Conservation (phyloP, 495 filamentous ascomycete genomes). For the Podospora fimiseda region DNA sequence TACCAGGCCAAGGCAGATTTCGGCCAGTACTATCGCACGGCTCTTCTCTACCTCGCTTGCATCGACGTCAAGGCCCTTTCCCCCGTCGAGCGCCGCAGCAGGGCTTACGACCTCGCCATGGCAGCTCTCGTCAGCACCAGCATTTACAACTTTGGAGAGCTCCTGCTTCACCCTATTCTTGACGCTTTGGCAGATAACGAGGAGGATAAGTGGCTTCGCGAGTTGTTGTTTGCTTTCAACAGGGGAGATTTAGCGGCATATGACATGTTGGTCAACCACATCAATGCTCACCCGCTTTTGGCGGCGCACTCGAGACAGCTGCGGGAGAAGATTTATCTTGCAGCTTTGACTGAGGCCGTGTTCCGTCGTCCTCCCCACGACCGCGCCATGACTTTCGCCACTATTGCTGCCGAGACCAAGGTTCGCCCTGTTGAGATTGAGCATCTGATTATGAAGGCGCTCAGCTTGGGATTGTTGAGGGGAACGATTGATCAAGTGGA, state of each 20-base stretch:
- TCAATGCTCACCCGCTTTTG: slow-evolving; percentile 71
- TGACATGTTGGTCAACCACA: slow-evolving; percentile 69
- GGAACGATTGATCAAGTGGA: slow-evolving; percentile 97
- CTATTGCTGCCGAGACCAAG: slow-evolving; percentile 87
- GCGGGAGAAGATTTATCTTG: slow-evolving; percentile 94
- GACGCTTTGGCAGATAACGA: slow-evolving; percentile 60
- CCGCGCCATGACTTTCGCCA: slow-evolving; percentile 82
- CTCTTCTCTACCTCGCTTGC: slow-evolving; percentile 96
- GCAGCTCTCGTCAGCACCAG: slow-evolving; percentile 86
- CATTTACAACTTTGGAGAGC: slow-evolving; percentile 99
- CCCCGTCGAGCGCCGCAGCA: slow-evolving; percentile 61
- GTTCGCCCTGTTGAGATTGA: slow-evolving; percentile 88
- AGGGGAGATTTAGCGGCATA: slow-evolving; percentile 85
- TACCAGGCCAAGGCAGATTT: slow-evolving; percentile 91
- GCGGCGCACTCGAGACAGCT: slow-evolving; percentile 73
- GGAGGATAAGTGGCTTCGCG: slow-evolving; percentile 72
- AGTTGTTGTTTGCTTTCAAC: slow-evolving; percentile 96
- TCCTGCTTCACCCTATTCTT: slow-evolving; percentile 93
- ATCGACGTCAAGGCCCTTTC: slow-evolving; percentile 73
- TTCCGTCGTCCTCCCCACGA: slow-evolving; percentile 94
- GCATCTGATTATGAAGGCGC: slow-evolving; percentile 96
- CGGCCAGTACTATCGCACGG: slow-evolving; percentile 91
- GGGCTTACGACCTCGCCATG: slow-evolving; percentile 88
- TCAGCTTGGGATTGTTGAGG: slow-evolving; percentile 82
- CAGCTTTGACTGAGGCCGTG: slow-evolving; percentile 91